Base-by-base conservation (phyloP, 1,284 basidiomycete genomes). In the Tranzscheliella williamsii region DNA sequence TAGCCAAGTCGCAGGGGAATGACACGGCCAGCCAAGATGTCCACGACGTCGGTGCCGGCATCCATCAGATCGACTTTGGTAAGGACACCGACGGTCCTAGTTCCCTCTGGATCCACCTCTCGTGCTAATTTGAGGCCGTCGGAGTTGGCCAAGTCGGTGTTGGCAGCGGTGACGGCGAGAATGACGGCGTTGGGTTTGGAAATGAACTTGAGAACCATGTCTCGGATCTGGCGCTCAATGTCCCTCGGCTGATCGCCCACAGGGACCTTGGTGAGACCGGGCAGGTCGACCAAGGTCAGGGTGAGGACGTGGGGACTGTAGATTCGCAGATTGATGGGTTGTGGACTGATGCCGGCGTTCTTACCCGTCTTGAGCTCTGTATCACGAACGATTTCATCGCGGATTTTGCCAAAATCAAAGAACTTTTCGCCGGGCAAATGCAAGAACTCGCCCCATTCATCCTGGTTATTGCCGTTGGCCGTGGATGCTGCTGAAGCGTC, bases 51-150 rank as follows among this genome's bases (percentile, higher is more conserved):
- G 35, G 94, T 98, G 26, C 94, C 94, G 11, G 92, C 91, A 74
- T 97, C 94, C 94, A 98, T 98, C 30, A 98, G 84, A 80, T 98
- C 94, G 34, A 98, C 85, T 80, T 98, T 98, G 22, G 93, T 94
- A 42, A 98, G 83, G 16, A 98, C 90, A 54, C 94, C 94, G 54
- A 97, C 91, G 9, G 94, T 98, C 21, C 94, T 85, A 21, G 93
- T 85, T 13, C 94, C 92, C 79, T 95, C 91, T 0, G 94, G 90
- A 76, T 98, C 95, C 38, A 97, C 91, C 8, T 87, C 85, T 32
- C 95, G 89, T 9, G 94, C 94, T 32, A 98, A 87, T 79, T 97
- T 96, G 67, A 98, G 86, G 3, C 93, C 88, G 78, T 97, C 94
- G 0, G 94, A 97, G 80, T 98, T 98, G 73, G 94, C 94, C 46